phyloP scores from a whole-genome alignment of 2,329 filamentous ascomycete genomes.

The Keithomyces neogunnii region DNA sequence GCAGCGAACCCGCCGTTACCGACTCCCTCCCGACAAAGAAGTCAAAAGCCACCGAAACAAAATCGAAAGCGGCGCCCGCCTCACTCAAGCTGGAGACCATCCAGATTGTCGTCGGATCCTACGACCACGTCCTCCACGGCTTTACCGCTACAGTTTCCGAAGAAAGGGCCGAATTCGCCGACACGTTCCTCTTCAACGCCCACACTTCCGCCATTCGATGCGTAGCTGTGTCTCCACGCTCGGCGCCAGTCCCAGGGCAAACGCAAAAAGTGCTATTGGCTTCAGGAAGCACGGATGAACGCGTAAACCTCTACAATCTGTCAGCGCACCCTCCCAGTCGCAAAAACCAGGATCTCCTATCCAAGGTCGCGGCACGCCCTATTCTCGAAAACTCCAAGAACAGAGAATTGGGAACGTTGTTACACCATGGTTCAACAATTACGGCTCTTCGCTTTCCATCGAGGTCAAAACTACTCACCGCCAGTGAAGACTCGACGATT shows the following conservation, averaged over 20 bases:
- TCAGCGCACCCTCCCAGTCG: slow-evolving; percentile 58
- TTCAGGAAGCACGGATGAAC: slow-evolving; percentile 85
- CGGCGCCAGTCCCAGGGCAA: slow-evolving; percentile 50
- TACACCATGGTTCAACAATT: slow-evolving; percentile 79
- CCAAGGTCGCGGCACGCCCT: slow-evolving; percentile 60
- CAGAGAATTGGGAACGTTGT: slow-evolving; percentile 74
- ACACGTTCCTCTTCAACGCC: slow-evolving; percentile 93
- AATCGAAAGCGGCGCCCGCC: slow-evolving; percentile 8
- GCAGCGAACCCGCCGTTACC: slow-evolving; percentile 14
- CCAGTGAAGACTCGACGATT: slow-evolving; percentile 84
- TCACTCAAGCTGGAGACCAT: slow-evolving; percentile 44
- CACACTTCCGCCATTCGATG: slow-evolving; percentile 86
- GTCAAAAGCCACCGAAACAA: slow-evolving; percentile 15
- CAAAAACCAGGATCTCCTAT: slow-evolving; percentile 51
- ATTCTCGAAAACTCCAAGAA: slow-evolving; percentile 82
- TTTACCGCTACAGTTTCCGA: slow-evolving; percentile 62
- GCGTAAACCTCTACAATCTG: slow-evolving; percentile 89
- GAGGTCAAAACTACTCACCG: slow-evolving; percentile 77
- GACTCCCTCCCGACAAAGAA: slow-evolving; percentile 23
- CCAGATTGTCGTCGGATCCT: slow-evolving; percentile 87
- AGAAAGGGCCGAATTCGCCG: slow-evolving; percentile 59
- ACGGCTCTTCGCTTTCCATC: slow-evolving; percentile 76
- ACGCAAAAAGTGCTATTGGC: slow-evolving; percentile 81
- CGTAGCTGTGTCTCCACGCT: slow-evolving; percentile 73
- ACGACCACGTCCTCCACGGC: slow-evolving; percentile 88